Evolutionary conservation across 2,329 filamentous ascomycete genomes (phyloP).

Genomic region (Claviceps paspali): DNA sequence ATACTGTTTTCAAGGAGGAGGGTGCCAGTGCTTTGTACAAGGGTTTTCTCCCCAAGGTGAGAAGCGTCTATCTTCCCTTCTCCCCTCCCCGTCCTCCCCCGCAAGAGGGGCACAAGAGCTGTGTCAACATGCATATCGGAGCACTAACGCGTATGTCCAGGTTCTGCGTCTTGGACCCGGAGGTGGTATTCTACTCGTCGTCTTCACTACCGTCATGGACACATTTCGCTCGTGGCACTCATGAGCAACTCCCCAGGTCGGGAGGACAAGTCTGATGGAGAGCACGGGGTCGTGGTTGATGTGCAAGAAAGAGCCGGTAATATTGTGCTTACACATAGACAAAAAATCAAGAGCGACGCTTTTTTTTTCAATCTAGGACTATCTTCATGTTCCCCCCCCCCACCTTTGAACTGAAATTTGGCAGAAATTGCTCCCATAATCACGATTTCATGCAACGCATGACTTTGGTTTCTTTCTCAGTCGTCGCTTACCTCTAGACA

Average conservation of each 20-base stretch:
- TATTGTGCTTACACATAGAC: constrained; percentile 1
- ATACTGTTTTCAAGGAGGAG: constrained; percentile 82
- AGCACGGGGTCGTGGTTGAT: neutral
- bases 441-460: too few relatives aligned
- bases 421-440: too few relatives aligned
- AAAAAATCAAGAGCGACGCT: too few relatives aligned
- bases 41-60: constrained; percentile 94
- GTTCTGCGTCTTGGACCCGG: constrained; percentile 36
- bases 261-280: neutral
- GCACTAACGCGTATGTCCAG: constrained; percentile 10
- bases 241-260: neutral
- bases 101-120: neutral
- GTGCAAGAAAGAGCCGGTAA: neutral
- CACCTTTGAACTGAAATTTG: too few relatives aligned
- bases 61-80: constrained; percentile 23
- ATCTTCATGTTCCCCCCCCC: too few relatives aligned
- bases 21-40: constrained; percentile 89
- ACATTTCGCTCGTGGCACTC: constrained; percentile 58
- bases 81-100: too few relatives aligned
- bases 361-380: too few relatives aligned
- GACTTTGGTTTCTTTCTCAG: too few relatives aligned
- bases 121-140: neutral
- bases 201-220: constrained; percentile 81
- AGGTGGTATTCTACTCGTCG: constrained; percentile 60
- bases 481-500: too few relatives aligned